phyloP scores from a whole-genome alignment of 441 rosid species.

The Macaranga tanarius region DNA sequence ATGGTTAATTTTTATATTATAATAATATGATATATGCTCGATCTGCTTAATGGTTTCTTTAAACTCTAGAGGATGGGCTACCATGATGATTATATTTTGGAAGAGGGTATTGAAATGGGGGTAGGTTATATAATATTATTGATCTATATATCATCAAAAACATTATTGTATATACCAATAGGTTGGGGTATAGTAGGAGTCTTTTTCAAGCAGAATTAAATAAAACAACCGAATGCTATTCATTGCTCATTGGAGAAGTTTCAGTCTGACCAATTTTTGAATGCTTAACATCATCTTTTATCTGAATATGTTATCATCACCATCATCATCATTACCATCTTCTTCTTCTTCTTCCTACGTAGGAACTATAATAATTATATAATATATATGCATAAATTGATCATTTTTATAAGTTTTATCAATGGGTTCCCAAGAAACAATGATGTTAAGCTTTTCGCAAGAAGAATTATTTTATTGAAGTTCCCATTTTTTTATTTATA shows the following conservation, averaged over 20 bases:
- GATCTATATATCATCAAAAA: neutral
- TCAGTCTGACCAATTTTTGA: neutral
- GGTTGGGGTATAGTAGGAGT: neutral
- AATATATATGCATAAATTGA: neutral
- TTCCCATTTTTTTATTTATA: too few relatives aligned
- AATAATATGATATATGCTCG: too few relatives aligned
- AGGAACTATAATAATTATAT: neutral
- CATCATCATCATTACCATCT: neutral
- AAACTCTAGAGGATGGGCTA: too few relatives aligned
- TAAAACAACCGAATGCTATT: neutral
- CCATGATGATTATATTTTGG: too few relatives aligned
- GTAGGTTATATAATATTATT: neutral
- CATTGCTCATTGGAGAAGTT: slow-evolving; percentile 12
- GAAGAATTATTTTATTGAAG: neutral
- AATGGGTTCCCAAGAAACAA: neutral
- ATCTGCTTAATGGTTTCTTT: too few relatives aligned
- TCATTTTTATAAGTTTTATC: neutral
- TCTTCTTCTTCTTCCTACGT: neutral
- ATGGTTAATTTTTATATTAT: too few relatives aligned
- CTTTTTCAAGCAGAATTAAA: neutral
- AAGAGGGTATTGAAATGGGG: neutral
- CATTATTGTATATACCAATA: neutral
- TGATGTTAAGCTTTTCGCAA: slow-evolving; percentile 13
- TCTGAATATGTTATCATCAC: neutral
- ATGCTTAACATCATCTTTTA: neutral